Conservation (phyloP, 345 rosid species). For the Lumnitzera littorea region DNA sequence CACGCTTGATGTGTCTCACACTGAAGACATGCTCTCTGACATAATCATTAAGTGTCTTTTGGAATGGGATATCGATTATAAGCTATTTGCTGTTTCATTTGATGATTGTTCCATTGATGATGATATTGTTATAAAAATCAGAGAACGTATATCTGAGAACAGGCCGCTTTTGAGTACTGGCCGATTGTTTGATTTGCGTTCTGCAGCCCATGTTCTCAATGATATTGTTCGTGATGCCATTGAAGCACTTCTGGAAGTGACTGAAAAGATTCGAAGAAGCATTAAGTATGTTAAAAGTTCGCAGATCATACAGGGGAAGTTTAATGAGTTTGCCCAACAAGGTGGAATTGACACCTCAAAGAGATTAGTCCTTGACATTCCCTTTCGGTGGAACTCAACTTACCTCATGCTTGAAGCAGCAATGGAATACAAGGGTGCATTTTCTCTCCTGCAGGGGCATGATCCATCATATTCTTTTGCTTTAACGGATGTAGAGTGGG, state of each 20-base stretch:
- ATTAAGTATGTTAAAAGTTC: constrained; percentile 76
- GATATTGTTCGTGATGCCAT: constrained; percentile 59
- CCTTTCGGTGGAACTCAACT: constrained; percentile 65
- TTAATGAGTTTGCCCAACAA: constrained; percentile 60
- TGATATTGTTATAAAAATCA: constrained; percentile 54
- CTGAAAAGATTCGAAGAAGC: constrained; percentile 64
- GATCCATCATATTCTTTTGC: constrained; percentile 44
- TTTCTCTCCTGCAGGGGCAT: constrained; percentile 55
- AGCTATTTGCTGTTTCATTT: constrained; percentile 79
- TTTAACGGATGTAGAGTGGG: constrained; percentile 76
- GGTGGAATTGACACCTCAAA: constrained; percentile 51
- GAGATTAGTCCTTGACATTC: constrained; percentile 55
- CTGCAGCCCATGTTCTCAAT: constrained; percentile 59
- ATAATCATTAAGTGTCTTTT: constrained; percentile 61
- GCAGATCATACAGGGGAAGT: constrained; percentile 49
- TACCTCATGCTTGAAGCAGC: constrained; percentile 72
- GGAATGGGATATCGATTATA: constrained; percentile 84
- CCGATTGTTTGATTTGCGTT: constrained; percentile 65
- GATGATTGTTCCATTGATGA: constrained; percentile 60
- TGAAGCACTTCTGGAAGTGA: constrained; percentile 53
- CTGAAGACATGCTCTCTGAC: constrained; percentile 80
- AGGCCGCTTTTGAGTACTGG: constrained; percentile 52
- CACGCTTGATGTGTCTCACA: constrained; percentile 70
- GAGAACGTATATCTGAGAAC: constrained; percentile 51
- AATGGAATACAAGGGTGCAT: constrained; percentile 54